phyloP scores from a whole-genome alignment of 306 rosid genomes.

The Prunus salicina region DNA sequence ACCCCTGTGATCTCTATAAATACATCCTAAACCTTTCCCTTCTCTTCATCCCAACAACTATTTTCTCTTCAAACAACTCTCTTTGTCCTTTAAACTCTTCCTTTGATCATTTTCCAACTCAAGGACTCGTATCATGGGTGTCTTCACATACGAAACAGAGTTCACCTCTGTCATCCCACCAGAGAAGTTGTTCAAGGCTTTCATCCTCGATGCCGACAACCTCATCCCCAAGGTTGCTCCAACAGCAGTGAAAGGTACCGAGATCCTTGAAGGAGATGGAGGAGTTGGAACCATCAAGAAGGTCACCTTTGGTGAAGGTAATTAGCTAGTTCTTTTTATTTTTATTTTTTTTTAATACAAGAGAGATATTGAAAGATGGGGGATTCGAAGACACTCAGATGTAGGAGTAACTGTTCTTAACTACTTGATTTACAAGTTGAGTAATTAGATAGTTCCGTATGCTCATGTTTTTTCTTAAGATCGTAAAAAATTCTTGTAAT shows the following conservation, averaged over 20 bases:
- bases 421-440: no score
- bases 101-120: neutral
- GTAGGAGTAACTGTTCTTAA: no score
- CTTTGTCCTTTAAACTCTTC: neutral
- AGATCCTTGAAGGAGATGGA: constrained; percentile 46
- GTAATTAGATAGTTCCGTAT: no score
- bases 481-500: no score
- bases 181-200: constrained; percentile 38
- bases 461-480: neutral
- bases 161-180: constrained; percentile 23
- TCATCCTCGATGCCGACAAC: constrained; percentile 26
- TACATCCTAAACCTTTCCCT: neutral
- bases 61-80: neutral
- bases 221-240: constrained; percentile 40
- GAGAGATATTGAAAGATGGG: no score
- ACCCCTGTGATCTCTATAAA: constrained; percentile 1
- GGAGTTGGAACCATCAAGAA: constrained; percentile 57
- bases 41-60: neutral
- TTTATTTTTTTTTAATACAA: no score
- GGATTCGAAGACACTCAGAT: no score
- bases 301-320: constrained; percentile 37
- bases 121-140: constrained; percentile 29
- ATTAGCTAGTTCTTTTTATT: neutral
- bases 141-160: constrained; percentile 31
- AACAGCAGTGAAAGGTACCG: constrained; percentile 27